Percentiles rank a stretch among this genome's conserved stretches.
phyloP scores from a whole-genome alignment of 352 stramenopile species.

The Phytophthora tentaculata region DNA sequence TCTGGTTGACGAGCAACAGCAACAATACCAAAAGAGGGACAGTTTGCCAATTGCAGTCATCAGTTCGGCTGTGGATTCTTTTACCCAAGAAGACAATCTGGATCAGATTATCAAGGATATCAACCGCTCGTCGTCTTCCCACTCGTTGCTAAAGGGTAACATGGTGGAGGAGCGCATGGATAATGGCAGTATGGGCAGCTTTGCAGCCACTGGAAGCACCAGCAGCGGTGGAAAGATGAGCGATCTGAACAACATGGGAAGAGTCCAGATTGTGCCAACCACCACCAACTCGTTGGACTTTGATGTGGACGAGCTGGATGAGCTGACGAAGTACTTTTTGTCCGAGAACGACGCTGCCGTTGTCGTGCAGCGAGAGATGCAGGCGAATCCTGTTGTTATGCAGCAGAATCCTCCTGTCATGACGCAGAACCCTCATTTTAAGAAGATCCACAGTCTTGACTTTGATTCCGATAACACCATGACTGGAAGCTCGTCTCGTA shows the following conservation, averaged over 20 bases:
- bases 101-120: slow-evolving; percentile 84
- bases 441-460: slow-evolving; percentile 83
- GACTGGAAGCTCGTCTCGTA: slow-evolving; percentile 32
- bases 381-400: slow-evolving; percentile 16
- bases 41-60: slow-evolving; percentile 76
- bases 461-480: slow-evolving; percentile 59
- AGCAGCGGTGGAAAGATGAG: slow-evolving; percentile 36
- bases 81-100: slow-evolving; percentile 75
- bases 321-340: slow-evolving; percentile 77
- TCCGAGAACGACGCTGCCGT: slow-evolving; percentile 52
- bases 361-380: slow-evolving; percentile 44
- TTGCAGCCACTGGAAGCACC: slow-evolving; percentile 39
- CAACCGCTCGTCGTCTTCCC: slow-evolving; percentile 52
- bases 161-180: slow-evolving; percentile 5
- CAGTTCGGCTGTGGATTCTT: slow-evolving; percentile 71
- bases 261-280: slow-evolving; percentile 38
- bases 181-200: slow-evolving; percentile 31
- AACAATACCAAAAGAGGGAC: slow-evolving; percentile 59
- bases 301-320: slow-evolving; percentile 73
- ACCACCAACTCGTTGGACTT: slow-evolving; percentile 65
- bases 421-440: slow-evolving; percentile 36
- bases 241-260: slow-evolving; percentile 19
- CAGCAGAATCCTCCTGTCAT: slow-evolving; percentile 17
- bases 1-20: slow-evolving; percentile 22
- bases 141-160: slow-evolving; percentile 49